Conservation (phyloP, 441 rosid genomes). For the Manihot esculenta region DNA sequence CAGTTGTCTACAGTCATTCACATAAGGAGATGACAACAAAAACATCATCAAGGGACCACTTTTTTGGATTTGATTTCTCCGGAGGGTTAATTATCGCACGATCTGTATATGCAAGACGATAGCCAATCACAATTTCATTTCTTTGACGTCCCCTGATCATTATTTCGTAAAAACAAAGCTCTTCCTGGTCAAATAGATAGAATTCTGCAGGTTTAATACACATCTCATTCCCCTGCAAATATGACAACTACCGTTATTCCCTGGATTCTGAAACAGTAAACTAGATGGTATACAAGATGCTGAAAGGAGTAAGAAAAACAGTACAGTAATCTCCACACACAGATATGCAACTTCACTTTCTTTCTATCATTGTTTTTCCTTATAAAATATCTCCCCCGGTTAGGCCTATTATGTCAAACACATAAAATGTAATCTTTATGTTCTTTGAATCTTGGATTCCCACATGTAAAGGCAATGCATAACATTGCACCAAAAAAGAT, state of each 20-base stretch:
- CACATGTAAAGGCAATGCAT: too few relatives aligned
- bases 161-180: conserved; percentile 67
- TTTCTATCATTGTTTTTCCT: too few relatives aligned
- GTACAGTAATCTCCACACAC: too few relatives aligned
- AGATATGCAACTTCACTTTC: too few relatives aligned
- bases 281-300: too few relatives aligned
- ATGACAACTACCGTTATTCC: neutral
- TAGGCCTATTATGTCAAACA: too few relatives aligned
- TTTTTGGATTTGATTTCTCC: conserved; percentile 52
- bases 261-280: neutral
- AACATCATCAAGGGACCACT: conserved; percentile 84
- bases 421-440: too few relatives aligned
- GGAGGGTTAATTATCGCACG: conserved; percentile 74
- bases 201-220: conserved; percentile 88
- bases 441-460: too few relatives aligned
- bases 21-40: conserved; percentile 57
- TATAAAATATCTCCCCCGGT: too few relatives aligned
- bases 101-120: conserved; percentile 61
- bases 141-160: conserved; percentile 78
- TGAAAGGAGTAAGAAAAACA: neutral
- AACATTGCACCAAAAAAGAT: too few relatives aligned
- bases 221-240: conserved; percentile 75
- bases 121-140: conserved; percentile 68
- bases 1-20: neutral
- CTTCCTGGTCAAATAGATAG: conserved; percentile 80